phyloP scores from a whole-genome alignment of 352 stramenopile genomes.

The Globisporangium yorkense region DNA sequence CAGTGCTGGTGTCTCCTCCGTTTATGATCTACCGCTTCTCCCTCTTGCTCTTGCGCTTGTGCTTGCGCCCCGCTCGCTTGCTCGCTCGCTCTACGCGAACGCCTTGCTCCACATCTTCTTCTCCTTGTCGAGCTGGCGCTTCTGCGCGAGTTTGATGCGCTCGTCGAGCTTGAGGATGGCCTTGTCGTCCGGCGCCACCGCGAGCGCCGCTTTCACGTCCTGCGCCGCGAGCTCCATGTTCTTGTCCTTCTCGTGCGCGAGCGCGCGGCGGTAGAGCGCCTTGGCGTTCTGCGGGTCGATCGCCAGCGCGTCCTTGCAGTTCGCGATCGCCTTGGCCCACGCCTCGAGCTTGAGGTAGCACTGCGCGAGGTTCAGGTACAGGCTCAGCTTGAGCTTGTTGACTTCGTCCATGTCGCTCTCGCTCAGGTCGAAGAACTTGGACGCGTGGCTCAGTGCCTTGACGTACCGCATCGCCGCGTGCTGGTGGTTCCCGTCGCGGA shows the following conservation, averaged over 20 bases:
- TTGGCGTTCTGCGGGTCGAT: constrained; percentile 77
- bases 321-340: constrained; percentile 77
- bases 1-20: not conserved
- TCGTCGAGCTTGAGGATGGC: constrained; percentile 70
- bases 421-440: constrained; percentile 92
- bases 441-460: constrained; percentile 86
- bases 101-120: constrained; percentile 90
- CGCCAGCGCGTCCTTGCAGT: constrained; percentile 79
- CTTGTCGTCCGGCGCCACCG: constrained; percentile 67
- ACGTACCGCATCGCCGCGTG: constrained; percentile 87
- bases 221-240: constrained; percentile 63
- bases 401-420: constrained; percentile 83
- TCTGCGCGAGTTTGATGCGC: constrained; percentile 56
- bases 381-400: constrained; percentile 82
- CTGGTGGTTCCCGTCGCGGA: constrained; percentile 88
- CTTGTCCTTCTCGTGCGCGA: constrained; percentile 87
- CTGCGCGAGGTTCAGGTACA: constrained; percentile 91
- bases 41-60: not conserved
- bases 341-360: constrained; percentile 93
- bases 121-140: constrained; percentile 81
- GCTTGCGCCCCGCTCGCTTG: not conserved
- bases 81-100: constrained; percentile 36
- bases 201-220: constrained; percentile 55
- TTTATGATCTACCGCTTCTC: not conserved
- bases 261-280: constrained; percentile 81